phyloP scores from a whole-genome alignment of 2,329 filamentous ascomycete genomes.

The Aspergillus ustus region DNA sequence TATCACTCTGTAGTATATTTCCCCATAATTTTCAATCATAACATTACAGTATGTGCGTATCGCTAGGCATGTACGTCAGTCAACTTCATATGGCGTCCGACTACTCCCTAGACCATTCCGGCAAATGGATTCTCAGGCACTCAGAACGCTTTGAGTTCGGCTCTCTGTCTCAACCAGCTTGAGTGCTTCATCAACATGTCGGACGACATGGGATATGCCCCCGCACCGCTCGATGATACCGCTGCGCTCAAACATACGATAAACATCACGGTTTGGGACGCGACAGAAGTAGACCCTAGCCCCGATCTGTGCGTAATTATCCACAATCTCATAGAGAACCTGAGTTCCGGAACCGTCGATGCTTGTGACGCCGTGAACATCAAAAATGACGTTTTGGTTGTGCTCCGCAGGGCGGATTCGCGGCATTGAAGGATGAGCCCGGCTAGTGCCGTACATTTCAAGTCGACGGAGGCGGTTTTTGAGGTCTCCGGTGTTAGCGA shows the following conservation, averaged over 20 bases:
- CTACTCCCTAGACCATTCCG: background rate
- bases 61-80: background rate
- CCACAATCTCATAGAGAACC: constrained; percentile 87
- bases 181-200: constrained; percentile 82
- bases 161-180: constrained; percentile 77
- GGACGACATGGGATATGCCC: constrained; percentile 76
- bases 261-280: constrained; percentile 62
- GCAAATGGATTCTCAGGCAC: background rate
- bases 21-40: background rate
- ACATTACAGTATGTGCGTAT: background rate
- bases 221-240: constrained; percentile 86
- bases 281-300: constrained; percentile 65
- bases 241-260: constrained; percentile 72
- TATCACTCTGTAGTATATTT: background rate
- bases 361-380: constrained; percentile 95
- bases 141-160: constrained; percentile 1
- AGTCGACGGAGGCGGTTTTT: constrained; percentile 81
- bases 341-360: constrained; percentile 93
- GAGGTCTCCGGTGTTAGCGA: constrained; percentile 93
- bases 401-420: constrained; percentile 75
- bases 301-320: constrained; percentile 74
- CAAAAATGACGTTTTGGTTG: constrained; percentile 93
- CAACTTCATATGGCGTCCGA: background rate
- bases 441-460: constrained; percentile 85
- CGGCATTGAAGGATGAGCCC: constrained; percentile 85